These are phyloP conservation scores for Colletotrichum lupini DNA, from an alignment of 2,329 filamentous ascomycete species.

Conservation along the genomic window DNA sequence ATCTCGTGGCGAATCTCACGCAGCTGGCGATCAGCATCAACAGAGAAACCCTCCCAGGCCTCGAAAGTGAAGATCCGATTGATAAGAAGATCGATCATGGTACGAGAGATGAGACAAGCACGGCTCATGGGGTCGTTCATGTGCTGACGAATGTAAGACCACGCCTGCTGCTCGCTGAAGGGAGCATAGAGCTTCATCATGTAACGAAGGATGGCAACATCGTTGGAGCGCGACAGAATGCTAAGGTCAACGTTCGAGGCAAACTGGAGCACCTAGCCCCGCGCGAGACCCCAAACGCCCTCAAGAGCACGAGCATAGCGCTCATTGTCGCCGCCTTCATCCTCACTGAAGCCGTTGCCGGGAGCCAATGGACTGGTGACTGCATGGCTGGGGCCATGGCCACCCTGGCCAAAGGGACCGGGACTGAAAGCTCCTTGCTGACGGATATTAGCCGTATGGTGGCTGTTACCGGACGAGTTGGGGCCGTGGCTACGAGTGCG, in stretches of 20 bases:
- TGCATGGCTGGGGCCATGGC: conserved; percentile 7
- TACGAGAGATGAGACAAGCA: conserved; percentile 54
- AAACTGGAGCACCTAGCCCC: conserved; percentile 34
- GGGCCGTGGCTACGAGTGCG: background rate
- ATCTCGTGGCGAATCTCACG: conserved; percentile 46
- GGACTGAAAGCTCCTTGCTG: conserved; percentile 15
- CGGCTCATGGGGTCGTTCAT: conserved; percentile 52
- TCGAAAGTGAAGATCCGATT: conserved; percentile 53
- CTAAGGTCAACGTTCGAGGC: conserved; percentile 25
- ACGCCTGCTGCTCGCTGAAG: conserved; percentile 49
- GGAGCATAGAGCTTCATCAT: conserved; percentile 33
- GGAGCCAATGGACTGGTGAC: conserved; percentile 6
- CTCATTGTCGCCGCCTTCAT: conserved; percentile 26
- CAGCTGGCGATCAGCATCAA: conserved; percentile 47
- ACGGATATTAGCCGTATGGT: conserved; percentile 7
- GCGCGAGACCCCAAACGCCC: conserved; percentile 34
- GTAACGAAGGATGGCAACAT: conserved; percentile 29
- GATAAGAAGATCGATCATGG: conserved; percentile 55
- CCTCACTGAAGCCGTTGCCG: conserved; percentile 3
- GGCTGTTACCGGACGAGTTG: conserved; percentile 4
- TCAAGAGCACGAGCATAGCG: conserved; percentile 31
- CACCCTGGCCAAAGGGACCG: conserved; percentile 8
- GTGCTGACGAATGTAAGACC: conserved; percentile 54
- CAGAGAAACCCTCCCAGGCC: conserved; percentile 52
- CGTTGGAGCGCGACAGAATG: conserved; percentile 13